Evolutionary conservation across 2,329 filamentous ascomycete species (phyloP).

Genomic region (Elsinoe arachidis): DNA sequence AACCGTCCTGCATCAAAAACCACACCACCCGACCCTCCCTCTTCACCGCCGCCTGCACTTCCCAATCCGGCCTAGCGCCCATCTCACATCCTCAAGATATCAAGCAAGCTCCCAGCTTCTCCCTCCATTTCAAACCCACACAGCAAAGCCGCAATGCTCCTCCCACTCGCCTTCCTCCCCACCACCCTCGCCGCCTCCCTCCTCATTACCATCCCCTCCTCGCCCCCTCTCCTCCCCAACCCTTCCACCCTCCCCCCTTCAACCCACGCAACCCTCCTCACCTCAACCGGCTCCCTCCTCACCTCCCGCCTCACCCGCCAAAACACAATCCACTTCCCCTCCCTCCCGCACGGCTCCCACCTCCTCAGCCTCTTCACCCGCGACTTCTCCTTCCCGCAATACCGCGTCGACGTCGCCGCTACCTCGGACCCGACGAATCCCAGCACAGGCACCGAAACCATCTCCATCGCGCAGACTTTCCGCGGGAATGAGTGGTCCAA

Average conservation of each 20-base stretch:
- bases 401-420: constrained; percentile 63
- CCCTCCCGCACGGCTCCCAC: constrained; percentile 65
- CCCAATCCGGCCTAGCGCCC: constrained; percentile 3
- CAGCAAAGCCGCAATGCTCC: constrained; percentile 8
- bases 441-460: constrained; percentile 31
- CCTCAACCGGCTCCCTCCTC: constrained; percentile 34
- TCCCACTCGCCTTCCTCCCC: background rate
- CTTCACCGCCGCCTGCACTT: background rate
- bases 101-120: constrained; percentile 1
- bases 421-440: constrained; percentile 20
- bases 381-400: constrained; percentile 66
- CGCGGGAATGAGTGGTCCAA: constrained; percentile 86
- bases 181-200: constrained; percentile 34
- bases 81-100: constrained; percentile 4
- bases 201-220: constrained; percentile 44
- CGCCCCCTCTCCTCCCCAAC: constrained; percentile 34
- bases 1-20: background rate
- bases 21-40: background rate
- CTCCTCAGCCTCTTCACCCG: constrained; percentile 70
- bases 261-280: constrained; percentile 53
- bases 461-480: constrained; percentile 74
- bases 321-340: constrained; percentile 67
- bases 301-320: constrained; percentile 56
- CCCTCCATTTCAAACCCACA: background rate
- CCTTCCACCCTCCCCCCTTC: constrained; percentile 44